A percentile compares a stretch with the other conserved stretches of the same genome.
These are phyloP conservation scores for Pythium apleroticum DNA, from an alignment of 352 stramenopile genomes.

Conservation along the genomic window DNA sequence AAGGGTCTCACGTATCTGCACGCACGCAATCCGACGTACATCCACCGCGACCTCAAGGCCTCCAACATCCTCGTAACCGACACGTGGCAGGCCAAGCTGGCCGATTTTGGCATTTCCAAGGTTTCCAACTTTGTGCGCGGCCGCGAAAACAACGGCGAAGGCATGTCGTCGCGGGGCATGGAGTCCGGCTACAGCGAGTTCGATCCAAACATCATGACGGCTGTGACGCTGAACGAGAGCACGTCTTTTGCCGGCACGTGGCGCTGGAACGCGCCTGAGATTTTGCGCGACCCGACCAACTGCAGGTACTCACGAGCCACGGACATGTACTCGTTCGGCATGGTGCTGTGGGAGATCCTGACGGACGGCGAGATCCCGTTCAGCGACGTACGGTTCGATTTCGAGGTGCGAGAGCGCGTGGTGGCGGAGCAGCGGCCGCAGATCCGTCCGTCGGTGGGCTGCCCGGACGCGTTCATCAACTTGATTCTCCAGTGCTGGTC, in stretches of 20 bases:
- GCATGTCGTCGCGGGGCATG: slow-evolving; percentile 26
- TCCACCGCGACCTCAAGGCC: slow-evolving; percentile 70
- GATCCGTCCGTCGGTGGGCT: slow-evolving; percentile 46
- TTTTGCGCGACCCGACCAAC: slow-evolving; percentile 64
- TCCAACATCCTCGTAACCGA: slow-evolving; percentile 77
- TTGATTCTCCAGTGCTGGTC: slow-evolving; percentile 69
- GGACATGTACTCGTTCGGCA: slow-evolving; percentile 77
- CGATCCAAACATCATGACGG: slow-evolving; percentile 14
- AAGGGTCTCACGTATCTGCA: slow-evolving; percentile 74
- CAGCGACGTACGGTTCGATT: slow-evolving; percentile 64
- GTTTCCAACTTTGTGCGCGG: slow-evolving; percentile 32
- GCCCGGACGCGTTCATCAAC: slow-evolving; percentile 49
- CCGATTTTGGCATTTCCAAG: slow-evolving; percentile 37
- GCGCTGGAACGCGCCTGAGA: slow-evolving; percentile 70
- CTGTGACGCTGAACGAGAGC: slow-evolving; percentile 40
- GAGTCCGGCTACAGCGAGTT: slow-evolving; percentile 1
- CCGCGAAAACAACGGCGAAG: slow-evolving; percentile 29
- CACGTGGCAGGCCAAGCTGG: slow-evolving; percentile 69
- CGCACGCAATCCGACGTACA: slow-evolving; percentile 70
- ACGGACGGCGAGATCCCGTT: slow-evolving; percentile 63
- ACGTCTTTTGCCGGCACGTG: slow-evolving; percentile 71
- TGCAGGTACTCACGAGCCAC: slow-evolving; percentile 61
- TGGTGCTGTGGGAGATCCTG: slow-evolving; percentile 73
- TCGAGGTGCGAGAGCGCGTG: slow-evolving; percentile 66
- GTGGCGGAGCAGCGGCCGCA: slow-evolving; percentile 50